phyloP scores from a whole-genome alignment of 176 grass and related monocot species.

The Carex parvula region DNA sequence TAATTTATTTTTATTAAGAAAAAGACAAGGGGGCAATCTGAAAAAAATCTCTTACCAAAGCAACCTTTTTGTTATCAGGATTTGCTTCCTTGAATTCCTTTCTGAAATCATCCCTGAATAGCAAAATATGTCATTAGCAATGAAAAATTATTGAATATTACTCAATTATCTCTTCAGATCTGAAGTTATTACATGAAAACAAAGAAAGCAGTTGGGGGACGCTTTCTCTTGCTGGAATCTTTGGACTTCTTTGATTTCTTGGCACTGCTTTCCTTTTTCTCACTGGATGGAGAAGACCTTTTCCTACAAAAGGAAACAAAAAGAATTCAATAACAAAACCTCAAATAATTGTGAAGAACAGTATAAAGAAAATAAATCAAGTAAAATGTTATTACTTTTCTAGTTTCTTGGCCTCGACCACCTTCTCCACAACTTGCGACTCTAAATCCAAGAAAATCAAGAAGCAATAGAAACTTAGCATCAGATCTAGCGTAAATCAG shows the following conservation, averaged over 20 bases:
- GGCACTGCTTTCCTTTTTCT: slow-evolving; percentile 23
- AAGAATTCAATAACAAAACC: neutral
- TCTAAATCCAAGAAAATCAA: slow-evolving; percentile 29
- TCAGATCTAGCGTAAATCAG: neutral
- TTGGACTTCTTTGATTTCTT: slow-evolving; percentile 45
- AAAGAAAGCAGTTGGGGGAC: slow-evolving; percentile 74
- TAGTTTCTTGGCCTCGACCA: slow-evolving; percentile 39
- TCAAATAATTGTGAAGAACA: neutral
- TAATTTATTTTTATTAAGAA: neutral
- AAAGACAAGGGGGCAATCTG: neutral
- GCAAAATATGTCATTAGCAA: slow-evolving; percentile 2
- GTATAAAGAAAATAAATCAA: neutral
- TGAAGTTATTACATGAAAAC: slow-evolving; percentile 51
- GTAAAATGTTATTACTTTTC: slow-evolving; percentile 28
- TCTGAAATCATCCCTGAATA: slow-evolving; percentile 71
- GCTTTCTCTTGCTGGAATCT: slow-evolving; percentile 46
- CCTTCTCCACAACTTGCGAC: slow-evolving; percentile 71
- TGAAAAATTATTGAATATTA: neutral
- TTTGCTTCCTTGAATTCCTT: slow-evolving; percentile 66
- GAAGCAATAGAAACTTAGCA: neutral
- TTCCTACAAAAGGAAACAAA: slow-evolving; percentile 29
- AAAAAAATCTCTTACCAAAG: slow-evolving; percentile 26
- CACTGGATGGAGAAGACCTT: slow-evolving; percentile 16
- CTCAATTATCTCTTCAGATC: neutral
- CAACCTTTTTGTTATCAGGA: slow-evolving; percentile 49